A percentile compares a stretch with the other conserved stretches of the same genome.
These are phyloP conservation scores for Globisporangium uncinulatum DNA, from an alignment of 352 stramenopile genomes.

Conservation along the genomic window DNA sequence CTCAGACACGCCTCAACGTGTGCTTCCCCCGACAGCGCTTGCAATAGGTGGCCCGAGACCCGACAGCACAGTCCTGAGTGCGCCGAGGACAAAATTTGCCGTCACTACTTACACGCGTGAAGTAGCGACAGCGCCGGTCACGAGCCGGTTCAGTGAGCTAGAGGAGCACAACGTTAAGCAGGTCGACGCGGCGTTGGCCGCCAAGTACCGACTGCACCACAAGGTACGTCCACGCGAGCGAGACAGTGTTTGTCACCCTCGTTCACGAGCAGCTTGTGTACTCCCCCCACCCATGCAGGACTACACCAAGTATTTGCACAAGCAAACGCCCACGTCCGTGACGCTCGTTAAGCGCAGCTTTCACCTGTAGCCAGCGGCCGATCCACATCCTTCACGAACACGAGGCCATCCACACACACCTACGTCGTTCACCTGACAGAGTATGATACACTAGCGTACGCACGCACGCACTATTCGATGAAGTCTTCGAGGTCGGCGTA, in stretches of 20 bases:
- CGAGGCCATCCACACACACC: neutral
- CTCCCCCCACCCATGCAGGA: conserved; percentile 17
- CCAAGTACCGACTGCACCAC: conserved; percentile 42
- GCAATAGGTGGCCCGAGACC: too few relatives aligned
- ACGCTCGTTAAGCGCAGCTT: conserved; percentile 34
- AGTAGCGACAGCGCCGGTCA: neutral
- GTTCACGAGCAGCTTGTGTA: neutral
- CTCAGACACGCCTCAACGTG: neutral
- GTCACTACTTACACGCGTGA: conserved; percentile 31
- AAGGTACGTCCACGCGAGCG: conserved; percentile 19
- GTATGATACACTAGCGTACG: neutral
- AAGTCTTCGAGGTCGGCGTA: conserved; percentile 76
- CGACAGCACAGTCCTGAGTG: conserved; percentile 2
- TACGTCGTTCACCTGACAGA: neutral
- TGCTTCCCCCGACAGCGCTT: neutral
- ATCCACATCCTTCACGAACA: neutral
- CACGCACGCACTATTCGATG: conserved; percentile 32
- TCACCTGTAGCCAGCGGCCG: conserved; percentile 18
- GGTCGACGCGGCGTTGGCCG: conserved; percentile 21
- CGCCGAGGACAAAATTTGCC: conserved; percentile 27
- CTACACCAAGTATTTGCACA: conserved; percentile 37
- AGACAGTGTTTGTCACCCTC: neutral
- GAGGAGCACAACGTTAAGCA: conserved; percentile 21
- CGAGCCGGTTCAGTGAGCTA: conserved; percentile 24
- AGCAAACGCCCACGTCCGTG: conserved; percentile 21